Evolutionary conservation across 768 basidiomycete genomes (phyloP), one percentile per base, ranked within the genome.

Genomic region (Panus rudis): DNA sequence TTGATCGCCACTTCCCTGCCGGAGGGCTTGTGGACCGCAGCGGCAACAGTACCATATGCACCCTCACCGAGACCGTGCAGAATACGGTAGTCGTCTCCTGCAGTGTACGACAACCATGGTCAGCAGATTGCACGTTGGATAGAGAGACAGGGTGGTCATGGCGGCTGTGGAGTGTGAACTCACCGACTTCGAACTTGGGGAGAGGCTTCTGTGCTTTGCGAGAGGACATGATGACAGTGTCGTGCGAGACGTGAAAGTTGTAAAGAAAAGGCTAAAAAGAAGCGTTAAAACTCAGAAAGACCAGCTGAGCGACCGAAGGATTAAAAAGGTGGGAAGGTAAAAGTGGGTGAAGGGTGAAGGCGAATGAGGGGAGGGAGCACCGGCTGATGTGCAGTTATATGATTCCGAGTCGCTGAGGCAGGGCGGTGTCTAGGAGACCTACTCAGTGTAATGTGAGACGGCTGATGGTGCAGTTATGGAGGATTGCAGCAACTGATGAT

Each of bases 1-100:
- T 94, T 97, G 68, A 94, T 93, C 32, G 92, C 93, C 13, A 97
- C 91, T 60, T 89, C 79, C 47, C 80, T 79, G 24, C 82, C 79
- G 6, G 81, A 78, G 4, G 87, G 84, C 53, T 78, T 77, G 66
- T 96, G 92, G 27, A 85, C 67, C 25, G 92, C 93, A 43, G 92
- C 87, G 43, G 78, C 87, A 39, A 96, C 92, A 17, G 85, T 89
- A 23, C 92, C 92, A 58, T 92, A 92, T 37, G 90, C 88, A 42
- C 91, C 86, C 66, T 89, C 86, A 35, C 85, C 87, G 44, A 91
- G 79, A 43, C 76, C 70, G 57, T 84, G 75, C 56, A 87, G 67
- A 47, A 88, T 63, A 54, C 81, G 75, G 62, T 88, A 89, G 59
- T 85, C 77, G 41, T 81, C 73, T 49, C 81, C 83, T 85, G 40